Base-by-base conservation (phyloP, 176 grass and related monocot species). In the Oryza glumipatula region DNA sequence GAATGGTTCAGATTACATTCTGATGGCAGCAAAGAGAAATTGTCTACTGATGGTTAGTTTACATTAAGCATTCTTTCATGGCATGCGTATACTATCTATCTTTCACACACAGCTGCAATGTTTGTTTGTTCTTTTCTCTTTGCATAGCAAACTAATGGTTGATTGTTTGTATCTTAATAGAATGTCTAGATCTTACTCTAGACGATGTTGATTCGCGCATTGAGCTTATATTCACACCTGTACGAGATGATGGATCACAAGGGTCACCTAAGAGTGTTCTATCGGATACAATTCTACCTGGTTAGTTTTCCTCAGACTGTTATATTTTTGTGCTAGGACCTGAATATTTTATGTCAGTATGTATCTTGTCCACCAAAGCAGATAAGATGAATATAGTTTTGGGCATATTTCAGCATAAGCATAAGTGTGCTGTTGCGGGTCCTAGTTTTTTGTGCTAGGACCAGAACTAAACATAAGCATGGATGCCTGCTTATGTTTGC, bases 1-100 rank as follows among this genome's bases (percentile, higher is more conserved):
- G 88, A 96, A 94, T 98, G 96, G 96, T 96, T 94, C 78, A 89
- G 80, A 64, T 73, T 92, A 90, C 86, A 89, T 80, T 69, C 72
- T 19, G 88, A 86, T 71, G 91, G 88, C 73, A 74, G 30, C 65
- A 98, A 91, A 67, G 87, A 84, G n/a, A 95, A 88, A 68, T 67
- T 98, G 85, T 84, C 72, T 65, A 84, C n/a, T 56, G 78, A 83
- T 86, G 93, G 96, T 98, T 52, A 77, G 91, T 88, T 35, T 78
- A 73, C 47, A 80, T 60, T 70, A 79, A 79, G 58, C 48, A 36
- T 77, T 11, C 32, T 89, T 82, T 51, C 83, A 85, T 80, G 51
- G 13, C 64, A 74, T 80, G 71, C 68, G 39, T 83, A 63, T 88
- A 22, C 47, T 89, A 43, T 76, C 69, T 43, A 74, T 17, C 58